Conservation (phyloP, 257 asterid species). For the Forsythia viridissima region DNA sequence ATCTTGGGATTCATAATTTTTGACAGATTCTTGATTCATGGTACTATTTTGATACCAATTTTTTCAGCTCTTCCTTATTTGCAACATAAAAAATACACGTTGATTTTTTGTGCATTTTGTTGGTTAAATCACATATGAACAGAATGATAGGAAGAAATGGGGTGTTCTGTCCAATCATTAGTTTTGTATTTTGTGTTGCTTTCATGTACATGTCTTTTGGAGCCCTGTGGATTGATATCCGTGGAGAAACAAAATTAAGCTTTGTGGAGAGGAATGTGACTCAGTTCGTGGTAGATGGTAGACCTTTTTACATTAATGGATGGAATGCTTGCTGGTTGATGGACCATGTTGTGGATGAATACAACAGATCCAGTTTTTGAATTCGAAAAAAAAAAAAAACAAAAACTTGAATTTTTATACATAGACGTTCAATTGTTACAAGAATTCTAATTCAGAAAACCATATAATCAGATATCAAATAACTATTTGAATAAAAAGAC, state of each 20-base stretch:
- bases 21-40: neutral
- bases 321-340: conserved; percentile 99
- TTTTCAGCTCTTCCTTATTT: neutral
- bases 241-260: conserved; percentile 48
- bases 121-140: conserved; percentile 18
- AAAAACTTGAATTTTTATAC: too few species aligned
- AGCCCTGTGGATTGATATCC: conserved; percentile 58
- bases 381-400: too few species aligned
- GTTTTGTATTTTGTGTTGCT: conserved; percentile 77
- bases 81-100: neutral
- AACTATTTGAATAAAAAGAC: too few species aligned
- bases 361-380: conserved; percentile 40
- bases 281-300: conserved; percentile 87
- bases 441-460: too few species aligned
- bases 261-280: conserved; percentile 95
- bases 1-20: conserved; percentile 28
- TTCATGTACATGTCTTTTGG: conserved; percentile 85
- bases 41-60: neutral
- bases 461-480: too few species aligned
- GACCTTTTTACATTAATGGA: conserved; percentile 82
- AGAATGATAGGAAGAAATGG: conserved; percentile 75
- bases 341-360: conserved; percentile 87
- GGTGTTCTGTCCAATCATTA: conserved; percentile 76
- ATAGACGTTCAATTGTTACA: too few species aligned
- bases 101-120: conserved; percentile 1